Evolutionary conservation across 306 rosid genomes (phyloP).

Genomic region (Sesbania bispinosa): DNA sequence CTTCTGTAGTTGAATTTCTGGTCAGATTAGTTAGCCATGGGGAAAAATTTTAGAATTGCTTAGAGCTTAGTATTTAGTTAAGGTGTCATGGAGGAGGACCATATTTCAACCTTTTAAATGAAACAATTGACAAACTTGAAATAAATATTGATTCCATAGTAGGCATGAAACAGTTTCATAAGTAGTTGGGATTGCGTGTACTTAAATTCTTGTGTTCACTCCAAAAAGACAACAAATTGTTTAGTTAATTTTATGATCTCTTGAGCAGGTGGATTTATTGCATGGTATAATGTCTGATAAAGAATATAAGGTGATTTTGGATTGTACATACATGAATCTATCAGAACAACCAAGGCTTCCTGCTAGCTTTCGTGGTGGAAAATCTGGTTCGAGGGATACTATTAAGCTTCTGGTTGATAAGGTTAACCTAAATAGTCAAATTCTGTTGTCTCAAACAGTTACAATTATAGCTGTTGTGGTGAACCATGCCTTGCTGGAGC

Average conservation of each 20-base stretch:
- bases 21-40: no score
- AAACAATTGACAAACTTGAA: no score
- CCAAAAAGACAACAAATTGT: background rate
- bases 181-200: background rate
- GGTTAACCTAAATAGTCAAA: slow-evolving; percentile 87
- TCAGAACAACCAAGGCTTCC: slow-evolving; percentile 85
- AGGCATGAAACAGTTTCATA: no score
- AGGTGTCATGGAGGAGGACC: no score
- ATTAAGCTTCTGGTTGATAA: slow-evolving; percentile 78
- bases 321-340: slow-evolving; percentile 74
- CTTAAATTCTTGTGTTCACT: background rate
- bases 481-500: slow-evolving; percentile 83
- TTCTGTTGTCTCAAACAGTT: slow-evolving; percentile 71
- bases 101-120: no score
- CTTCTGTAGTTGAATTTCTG: no score
- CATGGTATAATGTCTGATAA: slow-evolving; percentile 80
- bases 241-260: slow-evolving; percentile 22
- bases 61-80: no score
- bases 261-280: slow-evolving; percentile 77
- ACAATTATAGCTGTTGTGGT: slow-evolving; percentile 66
- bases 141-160: no score
- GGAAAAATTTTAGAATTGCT: no score
- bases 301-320: slow-evolving; percentile 94
- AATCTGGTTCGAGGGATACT: slow-evolving; percentile 67
- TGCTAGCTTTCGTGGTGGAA: slow-evolving; percentile 85